Evolutionary conservation across 2,329 filamentous ascomycete species (phyloP), one percentile per base, ranked within the genome.

Genomic region (Periconia sp.): DNA sequence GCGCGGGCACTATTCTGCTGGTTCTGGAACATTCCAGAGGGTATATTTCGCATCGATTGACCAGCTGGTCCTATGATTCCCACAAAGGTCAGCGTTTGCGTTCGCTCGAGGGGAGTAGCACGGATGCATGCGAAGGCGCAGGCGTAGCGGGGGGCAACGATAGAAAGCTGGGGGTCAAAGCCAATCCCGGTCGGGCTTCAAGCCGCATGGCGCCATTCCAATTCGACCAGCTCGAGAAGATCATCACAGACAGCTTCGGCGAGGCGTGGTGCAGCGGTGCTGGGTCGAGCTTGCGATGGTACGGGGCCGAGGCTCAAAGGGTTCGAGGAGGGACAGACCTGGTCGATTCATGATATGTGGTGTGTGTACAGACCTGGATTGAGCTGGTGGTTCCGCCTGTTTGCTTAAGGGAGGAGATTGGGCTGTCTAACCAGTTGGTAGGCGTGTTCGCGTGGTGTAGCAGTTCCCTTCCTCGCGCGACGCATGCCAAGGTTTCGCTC

Each of bases 11-110:
- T 67, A 57, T 75, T 75, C 64, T 78, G 77, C 58, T 75, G 78
- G 52, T 72, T 66, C 59, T 76, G 73, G 63, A 82, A 83, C 63
- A 75, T 70, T 44, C 68, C 71, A 59, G 77, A 73, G 48, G 77
- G 74, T 68, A 81, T 77, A 47, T 72, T 73, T 65, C 78, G 75
- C 53, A 81, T 62, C 54, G 74, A 71, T 66, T 79, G 77, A 50
- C 75, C 72, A 56, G 73, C 72, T 48, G 74, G 71, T 57, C 72
- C 78, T 80, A 57, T 52, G 38, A n/a, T 10, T 17, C 15, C 12
- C 22, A 42, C 36, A 21, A 32, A 7, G 25, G 18, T 40, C 29
- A 34, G 49, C 59, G 57, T 43, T 34, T 41, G 29, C 19, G 43
- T 36, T 39, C 33, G 23, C 28, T 31, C 24, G 29, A 30, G 18